Conservation (phyloP, 352 stramenopile genomes). For the Pythium volutum region DNA sequence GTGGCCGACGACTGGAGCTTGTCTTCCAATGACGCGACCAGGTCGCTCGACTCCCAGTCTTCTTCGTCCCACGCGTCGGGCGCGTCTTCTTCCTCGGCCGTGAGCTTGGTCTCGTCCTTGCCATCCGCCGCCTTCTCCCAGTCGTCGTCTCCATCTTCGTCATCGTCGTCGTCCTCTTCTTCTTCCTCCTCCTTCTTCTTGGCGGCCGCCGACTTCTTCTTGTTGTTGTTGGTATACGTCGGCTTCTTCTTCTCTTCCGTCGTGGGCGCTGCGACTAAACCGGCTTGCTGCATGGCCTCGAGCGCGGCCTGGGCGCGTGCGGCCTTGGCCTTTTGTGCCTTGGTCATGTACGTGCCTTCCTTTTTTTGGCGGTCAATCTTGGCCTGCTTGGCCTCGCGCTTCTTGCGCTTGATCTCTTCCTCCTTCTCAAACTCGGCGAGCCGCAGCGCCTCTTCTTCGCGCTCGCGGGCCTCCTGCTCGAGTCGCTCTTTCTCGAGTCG, state of each 20-base stretch:
- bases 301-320: slow-evolving; percentile 84
- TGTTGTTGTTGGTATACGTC: slow-evolving; percentile 81
- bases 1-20: slow-evolving; percentile 50
- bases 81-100: slow-evolving; percentile 40
- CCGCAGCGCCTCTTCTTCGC: slow-evolving; percentile 64
- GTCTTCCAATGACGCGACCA: slow-evolving; percentile 75
- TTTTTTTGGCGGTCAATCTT: slow-evolving; percentile 94
- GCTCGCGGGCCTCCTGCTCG: slow-evolving; percentile 58
- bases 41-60: slow-evolving; percentile 76
- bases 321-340: slow-evolving; percentile 95
- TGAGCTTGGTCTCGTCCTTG: slow-evolving; percentile 34
- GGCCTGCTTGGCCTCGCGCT: slow-evolving; percentile 78
- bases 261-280: slow-evolving; percentile 64
- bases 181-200: slow-evolving; percentile 70
- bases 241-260: slow-evolving; percentile 85
- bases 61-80: slow-evolving; percentile 83
- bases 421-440: slow-evolving; percentile 40
- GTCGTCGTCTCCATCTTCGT: slow-evolving; percentile 54
- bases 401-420: slow-evolving; percentile 73
- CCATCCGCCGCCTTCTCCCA: slow-evolving; percentile 59
- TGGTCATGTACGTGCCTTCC: slow-evolving; percentile 99
- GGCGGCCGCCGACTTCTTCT: slow-evolving; percentile 26
- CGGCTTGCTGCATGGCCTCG: slow-evolving; percentile 91
- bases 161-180: slow-evolving; percentile 35
- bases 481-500: slow-evolving; percentile 51